Evolutionary conservation across 257 asterid species (phyloP).

Genomic region (Salvia splendens): DNA sequence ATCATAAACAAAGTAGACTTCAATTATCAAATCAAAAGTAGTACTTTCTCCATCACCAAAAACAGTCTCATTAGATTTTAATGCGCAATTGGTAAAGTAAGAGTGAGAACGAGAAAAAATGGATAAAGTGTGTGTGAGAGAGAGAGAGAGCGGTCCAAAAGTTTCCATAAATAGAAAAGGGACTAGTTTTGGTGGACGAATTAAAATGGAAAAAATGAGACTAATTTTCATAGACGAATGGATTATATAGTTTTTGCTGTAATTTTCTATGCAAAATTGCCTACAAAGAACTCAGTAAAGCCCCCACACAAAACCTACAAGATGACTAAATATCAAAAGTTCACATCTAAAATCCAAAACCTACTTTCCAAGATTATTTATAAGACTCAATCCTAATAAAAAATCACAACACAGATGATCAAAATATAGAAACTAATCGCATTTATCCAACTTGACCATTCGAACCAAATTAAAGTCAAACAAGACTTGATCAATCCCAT

Average conservation of each 20-base stretch:
- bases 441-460: slow-evolving; percentile 7
- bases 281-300: not conserved
- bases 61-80: no score
- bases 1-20: not conserved
- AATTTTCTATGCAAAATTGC: not conserved
- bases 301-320: not conserved
- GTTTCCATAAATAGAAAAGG: no score
- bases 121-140: no score
- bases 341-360: not conserved
- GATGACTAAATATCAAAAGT: not conserved
- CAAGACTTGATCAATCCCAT: not conserved
- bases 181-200: no score
- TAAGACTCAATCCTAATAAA: not conserved
- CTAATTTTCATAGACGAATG: no score
- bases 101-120: no score
- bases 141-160: no score
- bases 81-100: no score
- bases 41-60: no score
- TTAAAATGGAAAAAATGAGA: no score
- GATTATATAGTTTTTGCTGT: not conserved
- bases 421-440: not conserved
- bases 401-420: not conserved
- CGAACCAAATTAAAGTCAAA: slow-evolving; percentile 5
- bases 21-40: not conserved
- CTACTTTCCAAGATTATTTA: not conserved